Base-by-base conservation (phyloP, 1,284 basidiomycete genomes). In the Chalciporus sp. region DNA sequence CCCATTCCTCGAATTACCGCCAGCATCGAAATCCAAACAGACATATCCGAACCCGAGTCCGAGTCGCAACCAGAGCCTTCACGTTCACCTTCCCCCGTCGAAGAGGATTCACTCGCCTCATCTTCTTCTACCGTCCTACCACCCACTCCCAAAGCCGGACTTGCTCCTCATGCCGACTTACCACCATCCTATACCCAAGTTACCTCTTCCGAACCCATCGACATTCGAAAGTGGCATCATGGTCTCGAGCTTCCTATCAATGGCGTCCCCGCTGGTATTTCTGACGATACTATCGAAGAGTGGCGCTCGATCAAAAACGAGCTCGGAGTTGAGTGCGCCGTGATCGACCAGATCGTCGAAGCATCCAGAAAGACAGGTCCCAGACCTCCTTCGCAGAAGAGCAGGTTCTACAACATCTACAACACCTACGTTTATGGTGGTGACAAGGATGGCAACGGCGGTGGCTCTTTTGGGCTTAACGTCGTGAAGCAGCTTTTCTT, bases 371-470 rank as follows among this genome's bases (percentile, higher is more conserved):
- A 74, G 58, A 74, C 69, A 5, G 70, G 73, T n/a, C 62, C 65
- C 5, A 55, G 67, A 51, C 68, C 69, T 35, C 54, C 69, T 51
- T 56, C 75, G 52, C 57, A 66, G 65, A 29, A 75, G 42, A 77
- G 74, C 50, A 76, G 83, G 42, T 90, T 92, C 69, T 90, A 88
- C 74, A 91, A 90, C 70, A 87, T 92, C 66, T 90, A 91, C 70
- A 90, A 90, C 71, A 90, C 88, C 12, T 90, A 90, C 59, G 81
- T 90, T 40, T 88, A 87, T 62, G 83, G 82, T 40, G 68, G 71
- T 45, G 68, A 55, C 52, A 70, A 63, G 44, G 57, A 16, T 35
- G 51, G 51, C 23, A 47, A 50, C n/a, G 51, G 51, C 27, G 55
- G 58, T 29, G 61, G 47, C 39, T 67, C 54, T 52, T 72, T 62